A percentile compares a stretch with the other conserved stretches of the same genome.
Evolutionary conservation across 2,329 filamentous ascomycete genomes (phyloP).

Genomic region (Fusarium dlaminii): DNA sequence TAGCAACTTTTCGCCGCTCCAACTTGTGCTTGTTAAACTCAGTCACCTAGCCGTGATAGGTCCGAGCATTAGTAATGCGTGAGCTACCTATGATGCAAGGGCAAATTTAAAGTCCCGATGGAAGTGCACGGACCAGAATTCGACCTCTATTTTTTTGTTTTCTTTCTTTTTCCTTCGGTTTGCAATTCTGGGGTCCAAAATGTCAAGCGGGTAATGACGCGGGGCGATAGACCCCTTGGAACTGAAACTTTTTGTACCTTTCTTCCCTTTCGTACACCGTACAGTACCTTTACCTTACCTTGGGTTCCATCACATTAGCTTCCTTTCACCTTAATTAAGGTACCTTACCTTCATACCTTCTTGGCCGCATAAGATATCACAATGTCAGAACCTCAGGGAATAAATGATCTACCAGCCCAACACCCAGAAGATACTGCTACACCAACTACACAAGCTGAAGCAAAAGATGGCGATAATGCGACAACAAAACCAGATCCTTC

Average conservation of each 20-base stretch:
- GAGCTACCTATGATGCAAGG: conserved; percentile 45
- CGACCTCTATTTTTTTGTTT: background rate
- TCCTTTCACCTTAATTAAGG: background rate
- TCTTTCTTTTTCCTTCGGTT: background rate
- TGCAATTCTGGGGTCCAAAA: conserved; percentile 3
- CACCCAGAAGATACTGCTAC: background rate
- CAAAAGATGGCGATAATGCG: background rate
- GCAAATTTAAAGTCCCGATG: conserved; percentile 2
- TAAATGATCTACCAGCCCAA: background rate
- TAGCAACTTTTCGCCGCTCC: conserved; percentile 44
- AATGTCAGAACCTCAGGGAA: conserved; percentile 30
- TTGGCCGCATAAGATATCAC: background rate
- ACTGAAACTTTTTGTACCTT: conserved; percentile 1
- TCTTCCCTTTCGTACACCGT: background rate
- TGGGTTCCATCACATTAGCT: background rate
- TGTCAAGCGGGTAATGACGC: conserved; percentile 29
- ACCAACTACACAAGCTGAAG: background rate
- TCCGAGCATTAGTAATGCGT: conserved; percentile 47
- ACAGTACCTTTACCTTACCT: background rate
- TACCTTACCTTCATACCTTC: background rate
- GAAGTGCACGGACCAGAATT: conserved; percentile 12
- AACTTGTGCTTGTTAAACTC: conserved; percentile 17
- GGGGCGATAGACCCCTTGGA: conserved; percentile 22
- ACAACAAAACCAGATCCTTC: conserved; percentile 22
- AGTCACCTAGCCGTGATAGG: conserved; percentile 35